Percentiles rank a stretch among this genome's conserved stretches.
These are phyloP conservation scores for Hibiscus trionum DNA, from an alignment of 345 rosid genomes.

Conservation along the genomic window DNA sequence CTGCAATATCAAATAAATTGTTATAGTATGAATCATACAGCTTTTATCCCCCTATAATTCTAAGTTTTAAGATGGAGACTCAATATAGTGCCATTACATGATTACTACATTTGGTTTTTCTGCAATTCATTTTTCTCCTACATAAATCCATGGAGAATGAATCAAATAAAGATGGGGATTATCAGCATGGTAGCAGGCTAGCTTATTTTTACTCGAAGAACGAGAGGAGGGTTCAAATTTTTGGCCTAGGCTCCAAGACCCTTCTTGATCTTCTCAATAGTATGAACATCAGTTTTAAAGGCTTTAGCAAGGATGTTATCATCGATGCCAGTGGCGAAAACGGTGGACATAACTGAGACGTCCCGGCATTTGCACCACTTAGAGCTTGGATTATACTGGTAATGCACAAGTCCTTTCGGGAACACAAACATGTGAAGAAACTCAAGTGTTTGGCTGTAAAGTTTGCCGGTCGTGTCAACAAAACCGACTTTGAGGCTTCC, in stretches of 20 bases:
- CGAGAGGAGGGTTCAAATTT: background rate
- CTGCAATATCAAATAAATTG: background rate
- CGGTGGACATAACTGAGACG: background rate
- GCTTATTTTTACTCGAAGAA: background rate
- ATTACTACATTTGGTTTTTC: too few relatives aligned
- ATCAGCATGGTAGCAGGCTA: background rate
- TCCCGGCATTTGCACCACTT: background rate
- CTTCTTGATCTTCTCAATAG: background rate
- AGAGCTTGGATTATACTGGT: background rate
- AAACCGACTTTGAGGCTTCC: conserved; percentile 1
- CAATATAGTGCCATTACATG: too few relatives aligned
- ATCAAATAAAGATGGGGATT: too few relatives aligned
- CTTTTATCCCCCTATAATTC: background rate
- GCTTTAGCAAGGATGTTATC: background rate
- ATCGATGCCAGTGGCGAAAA: conserved; percentile 1
- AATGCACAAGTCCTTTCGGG: background rate
- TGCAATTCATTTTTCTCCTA: too few relatives aligned
- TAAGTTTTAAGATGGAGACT: background rate
- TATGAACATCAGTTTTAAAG: conserved; percentile 5
- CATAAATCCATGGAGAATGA: too few relatives aligned
- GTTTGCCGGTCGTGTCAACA: background rate
- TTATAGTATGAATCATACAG: background rate
- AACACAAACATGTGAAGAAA: background rate
- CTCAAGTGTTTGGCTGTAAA: background rate
- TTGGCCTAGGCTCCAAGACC: conserved; percentile 4